Base-by-base conservation (phyloP, 2,329 filamentous ascomycete genomes). In the Massarina eburnea region DNA sequence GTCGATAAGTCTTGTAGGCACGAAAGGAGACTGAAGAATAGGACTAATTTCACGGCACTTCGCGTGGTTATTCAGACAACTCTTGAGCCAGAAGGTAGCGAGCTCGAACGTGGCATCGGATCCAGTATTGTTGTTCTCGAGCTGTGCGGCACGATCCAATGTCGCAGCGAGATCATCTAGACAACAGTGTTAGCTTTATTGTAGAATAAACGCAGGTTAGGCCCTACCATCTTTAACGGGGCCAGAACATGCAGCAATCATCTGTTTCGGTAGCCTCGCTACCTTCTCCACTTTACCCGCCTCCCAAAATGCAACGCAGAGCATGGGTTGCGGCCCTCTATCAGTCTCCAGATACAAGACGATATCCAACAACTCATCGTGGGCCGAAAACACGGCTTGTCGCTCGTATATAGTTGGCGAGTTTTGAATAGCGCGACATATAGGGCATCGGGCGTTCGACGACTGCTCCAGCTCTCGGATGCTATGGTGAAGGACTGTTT, bases 1-100 rank as follows among this genome's bases (percentile, higher is more conserved):
- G 36, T 59, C 56, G 7, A 61, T 19, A 0, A 61, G 41, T 27
- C 58, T 39, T 5, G 56, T 59, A 0, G 58, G 58, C 14, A 61
- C 26, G 21, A 52, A 58, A n/a, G 45, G 33, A 9, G 19, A 15
- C 10, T 24, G n/a, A 18, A 20, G 18, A 7, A n/a, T 22, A 24
- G 12, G 6, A 18, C 14, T 40, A 2, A 14, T 17, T 14, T 30
- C 12, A 2, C 46, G 46, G 38, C 58, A 61, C 3, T 43, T 34
- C 3, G 45, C 39, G 41, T 61, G 56, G 2, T 40, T 20, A 2
- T 32, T 19, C 19, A 57, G 9, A 29, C 58, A 61, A 14, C 32
- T 27, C 2, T 47, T 36, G 8, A 54, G 32, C 58, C 54, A 61
- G 30, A 44, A 58, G n/a, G 33, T 10, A n/a, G 54, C 58, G 2